Conservation (phyloP, 2,329 filamentous ascomycete species). For the Parastagonospora avenae region DNA sequence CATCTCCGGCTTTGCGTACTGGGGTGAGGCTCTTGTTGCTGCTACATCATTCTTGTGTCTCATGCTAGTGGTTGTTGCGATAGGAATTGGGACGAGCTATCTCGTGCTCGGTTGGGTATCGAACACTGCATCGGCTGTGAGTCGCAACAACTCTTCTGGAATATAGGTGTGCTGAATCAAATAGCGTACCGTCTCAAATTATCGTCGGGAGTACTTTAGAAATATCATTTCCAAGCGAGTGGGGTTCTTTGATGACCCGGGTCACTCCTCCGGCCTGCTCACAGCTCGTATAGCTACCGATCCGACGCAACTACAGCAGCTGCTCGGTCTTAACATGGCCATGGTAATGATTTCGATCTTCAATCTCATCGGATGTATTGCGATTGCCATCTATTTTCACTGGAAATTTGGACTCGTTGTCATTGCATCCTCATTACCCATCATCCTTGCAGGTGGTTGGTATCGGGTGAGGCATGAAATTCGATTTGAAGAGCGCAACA, state of each 20-base stretch:
- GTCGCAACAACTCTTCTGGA: background rate
- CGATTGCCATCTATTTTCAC: slow-evolving; percentile 71
- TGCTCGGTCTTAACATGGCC: slow-evolving; percentile 56
- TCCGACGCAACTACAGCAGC: slow-evolving; percentile 32
- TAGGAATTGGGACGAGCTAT: slow-evolving; percentile 26
- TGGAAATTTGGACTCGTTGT: slow-evolving; percentile 89
- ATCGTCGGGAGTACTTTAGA: slow-evolving; percentile 79
- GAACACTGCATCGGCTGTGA: slow-evolving; percentile 28
- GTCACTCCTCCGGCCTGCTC: slow-evolving; percentile 84
- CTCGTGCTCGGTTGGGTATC: slow-evolving; percentile 31
- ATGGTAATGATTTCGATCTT: slow-evolving; percentile 81
- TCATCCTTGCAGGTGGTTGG: slow-evolving; percentile 78
- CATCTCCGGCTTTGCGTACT: slow-evolving; percentile 27
- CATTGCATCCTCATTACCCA: slow-evolving; percentile 62
- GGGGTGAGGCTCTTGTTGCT: slow-evolving; percentile 16
- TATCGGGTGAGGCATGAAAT: slow-evolving; percentile 70
- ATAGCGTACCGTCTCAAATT: slow-evolving; percentile 63
- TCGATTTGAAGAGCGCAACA: slow-evolving; percentile 47
- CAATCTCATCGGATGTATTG: slow-evolving; percentile 74
- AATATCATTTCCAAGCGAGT: slow-evolving; percentile 90
- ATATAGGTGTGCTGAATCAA: background rate
- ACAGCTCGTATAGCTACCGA: slow-evolving; percentile 62
- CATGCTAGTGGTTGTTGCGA: slow-evolving; percentile 26
- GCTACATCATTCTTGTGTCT: slow-evolving; percentile 52
- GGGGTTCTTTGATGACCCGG: slow-evolving; percentile 84